Evolutionary conservation across 2,329 filamentous ascomycete species (phyloP).

Genomic region (Hypoxylon sp.): DNA sequence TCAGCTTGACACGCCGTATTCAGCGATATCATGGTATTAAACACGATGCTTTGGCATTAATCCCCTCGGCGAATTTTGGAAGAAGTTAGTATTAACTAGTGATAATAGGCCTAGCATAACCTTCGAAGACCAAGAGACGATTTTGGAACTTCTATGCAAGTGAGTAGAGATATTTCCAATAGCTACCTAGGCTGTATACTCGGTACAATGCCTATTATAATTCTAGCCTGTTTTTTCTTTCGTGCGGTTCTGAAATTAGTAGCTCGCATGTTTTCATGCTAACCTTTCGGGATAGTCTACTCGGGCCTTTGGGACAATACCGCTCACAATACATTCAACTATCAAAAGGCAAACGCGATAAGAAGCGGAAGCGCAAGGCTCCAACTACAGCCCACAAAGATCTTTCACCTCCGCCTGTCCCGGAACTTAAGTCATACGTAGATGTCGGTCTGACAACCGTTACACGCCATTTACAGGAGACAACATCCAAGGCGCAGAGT

Average conservation of each 20-base stretch:
- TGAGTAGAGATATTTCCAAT: slow-evolving; percentile 57
- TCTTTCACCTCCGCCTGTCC: slow-evolving; percentile 56
- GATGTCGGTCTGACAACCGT: slow-evolving; percentile 77
- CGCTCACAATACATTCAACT: slow-evolving; percentile 66
- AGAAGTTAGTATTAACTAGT: slow-evolving; percentile 5
- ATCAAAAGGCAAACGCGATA: slow-evolving; percentile 74
- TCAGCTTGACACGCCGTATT: slow-evolving; percentile 76
- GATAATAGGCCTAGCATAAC: slow-evolving; percentile 71
- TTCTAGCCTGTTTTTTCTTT: neutral
- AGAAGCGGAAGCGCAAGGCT: slow-evolving; percentile 65
- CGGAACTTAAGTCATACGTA: slow-evolving; percentile 70
- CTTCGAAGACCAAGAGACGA: slow-evolving; percentile 71
- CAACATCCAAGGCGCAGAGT: slow-evolving; percentile 48
- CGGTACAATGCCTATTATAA: neutral
- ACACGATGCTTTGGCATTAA: neutral
- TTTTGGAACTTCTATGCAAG: slow-evolving; percentile 77
- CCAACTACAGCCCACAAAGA: slow-evolving; percentile 38
- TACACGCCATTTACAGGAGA: slow-evolving; percentile 69
- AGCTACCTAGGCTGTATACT: neutral
- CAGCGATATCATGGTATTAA: slow-evolving; percentile 70
- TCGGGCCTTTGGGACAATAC: slow-evolving; percentile 75
- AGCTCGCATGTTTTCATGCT: slow-evolving; percentile 17
- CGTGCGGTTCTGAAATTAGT: neutral
- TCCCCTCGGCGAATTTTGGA: neutral
- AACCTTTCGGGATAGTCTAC: slow-evolving; percentile 62